Evolutionary conservation across 2,329 filamentous ascomycete species (phyloP).

Genomic region (Onygena corvina): DNA sequence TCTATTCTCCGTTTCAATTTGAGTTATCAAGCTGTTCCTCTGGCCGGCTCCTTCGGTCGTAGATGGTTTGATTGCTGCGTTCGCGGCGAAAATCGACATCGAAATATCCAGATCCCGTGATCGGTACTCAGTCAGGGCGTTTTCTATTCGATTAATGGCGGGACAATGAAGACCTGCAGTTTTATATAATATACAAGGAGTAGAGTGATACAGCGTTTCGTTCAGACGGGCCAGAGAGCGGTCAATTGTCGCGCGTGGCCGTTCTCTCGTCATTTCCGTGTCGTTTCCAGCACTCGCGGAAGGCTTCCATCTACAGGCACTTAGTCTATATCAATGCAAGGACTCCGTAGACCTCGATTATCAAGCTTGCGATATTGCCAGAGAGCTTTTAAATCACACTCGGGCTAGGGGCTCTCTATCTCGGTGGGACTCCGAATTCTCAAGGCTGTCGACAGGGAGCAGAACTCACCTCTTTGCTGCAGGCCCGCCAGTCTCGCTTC

Average conservation of each 20-base stretch:
- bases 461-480: constrained; percentile 66
- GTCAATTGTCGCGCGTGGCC: constrained; percentile 54
- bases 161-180: not conserved
- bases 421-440: constrained; percentile 3
- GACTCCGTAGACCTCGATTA: too few species aligned
- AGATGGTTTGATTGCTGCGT: too few species aligned
- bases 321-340: not conserved
- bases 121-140: not conserved
- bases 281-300: constrained; percentile 81
- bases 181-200: not conserved
- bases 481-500: constrained; percentile 89
- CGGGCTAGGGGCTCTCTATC: not conserved
- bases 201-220: too few species aligned
- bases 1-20: not conserved
- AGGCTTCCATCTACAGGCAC: constrained; percentile 66
- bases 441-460: not conserved
- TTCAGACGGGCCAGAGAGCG: too few species aligned
- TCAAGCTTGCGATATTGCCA: too few species aligned
- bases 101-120: constrained; percentile 1
- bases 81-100: not conserved
- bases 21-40: too few species aligned
- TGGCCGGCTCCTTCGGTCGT: too few species aligned
- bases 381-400: too few species aligned
- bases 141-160: not conserved
- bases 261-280: constrained; percentile 81